These are phyloP conservation scores for Clitoria ternatea DNA, from an alignment of 306 rosid species.

Conservation along the genomic window DNA sequence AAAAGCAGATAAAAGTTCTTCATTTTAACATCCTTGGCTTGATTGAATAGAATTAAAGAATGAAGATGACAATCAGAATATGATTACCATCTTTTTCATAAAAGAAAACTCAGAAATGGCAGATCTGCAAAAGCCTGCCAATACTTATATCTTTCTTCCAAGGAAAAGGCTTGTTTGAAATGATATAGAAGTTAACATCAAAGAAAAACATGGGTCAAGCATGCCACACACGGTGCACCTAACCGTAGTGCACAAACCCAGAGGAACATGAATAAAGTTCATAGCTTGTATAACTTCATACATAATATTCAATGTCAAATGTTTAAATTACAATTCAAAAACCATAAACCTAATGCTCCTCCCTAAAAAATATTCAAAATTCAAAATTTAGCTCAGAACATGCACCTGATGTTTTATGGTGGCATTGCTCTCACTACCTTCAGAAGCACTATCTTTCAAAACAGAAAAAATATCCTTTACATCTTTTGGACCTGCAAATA, in stretches of 20 bases:
- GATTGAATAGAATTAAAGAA: slow-evolving; percentile 3
- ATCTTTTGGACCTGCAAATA: slow-evolving; percentile 74
- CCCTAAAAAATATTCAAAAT: neutral
- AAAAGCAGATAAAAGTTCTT: neutral
- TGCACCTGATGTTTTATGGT: slow-evolving; percentile 69
- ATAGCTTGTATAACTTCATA: neutral
- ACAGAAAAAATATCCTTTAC: slow-evolving; percentile 59
- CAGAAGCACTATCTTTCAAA: slow-evolving; percentile 72
- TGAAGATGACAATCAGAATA: neutral
- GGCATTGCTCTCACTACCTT: slow-evolving; percentile 47
- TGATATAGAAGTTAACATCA: slow-evolving; percentile 8
- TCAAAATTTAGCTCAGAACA: neutral
- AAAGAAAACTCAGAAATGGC: neutral
- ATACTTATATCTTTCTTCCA: neutral
- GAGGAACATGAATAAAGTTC: neutral
- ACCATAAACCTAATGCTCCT: slow-evolving; percentile 7
- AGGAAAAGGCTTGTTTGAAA: slow-evolving; percentile 11
- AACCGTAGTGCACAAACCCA: slow-evolving; percentile 18
- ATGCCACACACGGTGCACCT: slow-evolving; percentile 8
- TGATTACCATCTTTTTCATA: neutral
- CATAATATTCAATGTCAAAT: no score
- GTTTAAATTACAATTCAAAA: neutral
- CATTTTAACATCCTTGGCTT: neutral
- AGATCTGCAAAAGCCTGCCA: slow-evolving; percentile 16
- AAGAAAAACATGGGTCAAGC: neutral